These are phyloP conservation scores for Ceratocystis lukuohia DNA, from an alignment of 2,329 filamentous ascomycete species.

Conservation along the genomic window DNA sequence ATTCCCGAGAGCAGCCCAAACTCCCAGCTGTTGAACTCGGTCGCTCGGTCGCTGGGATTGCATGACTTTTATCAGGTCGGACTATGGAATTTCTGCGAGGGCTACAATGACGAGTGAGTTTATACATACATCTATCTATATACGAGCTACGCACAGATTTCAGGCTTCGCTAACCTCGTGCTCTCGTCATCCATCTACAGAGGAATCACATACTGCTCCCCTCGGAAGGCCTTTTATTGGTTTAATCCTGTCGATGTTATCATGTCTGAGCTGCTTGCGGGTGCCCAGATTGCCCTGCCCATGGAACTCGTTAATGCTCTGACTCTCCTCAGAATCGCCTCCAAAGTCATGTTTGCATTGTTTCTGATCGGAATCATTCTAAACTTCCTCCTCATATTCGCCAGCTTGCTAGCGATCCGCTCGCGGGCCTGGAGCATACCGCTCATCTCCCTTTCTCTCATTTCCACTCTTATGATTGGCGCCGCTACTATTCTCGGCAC, in stretches of 20 bases:
- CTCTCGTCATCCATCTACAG: slow-evolving; percentile 25
- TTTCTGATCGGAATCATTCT: slow-evolving; percentile 62
- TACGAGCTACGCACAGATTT: neutral
- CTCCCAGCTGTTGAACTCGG: slow-evolving; percentile 66
- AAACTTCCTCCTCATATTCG: slow-evolving; percentile 57
- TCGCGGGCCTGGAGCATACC: slow-evolving; percentile 51
- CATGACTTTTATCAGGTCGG: slow-evolving; percentile 93
- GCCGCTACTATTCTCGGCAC: slow-evolving; percentile 65
- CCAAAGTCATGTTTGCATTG: slow-evolving; percentile 78
- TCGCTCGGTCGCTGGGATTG: slow-evolving; percentile 71
- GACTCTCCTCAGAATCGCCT: slow-evolving; percentile 57
- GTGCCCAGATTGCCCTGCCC: slow-evolving; percentile 72
- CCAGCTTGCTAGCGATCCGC: slow-evolving; percentile 42
- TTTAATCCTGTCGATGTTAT: slow-evolving; percentile 83
- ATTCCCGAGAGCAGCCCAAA: slow-evolving; percentile 61
- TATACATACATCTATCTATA: neutral
- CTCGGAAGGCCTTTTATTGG: slow-evolving; percentile 61
- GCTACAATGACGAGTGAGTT: slow-evolving; percentile 51
- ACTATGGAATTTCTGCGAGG: slow-evolving; percentile 85
- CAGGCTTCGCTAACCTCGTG: neutral
- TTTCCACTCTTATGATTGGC: slow-evolving; percentile 53
- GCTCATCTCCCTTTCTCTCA: slow-evolving; percentile 52
- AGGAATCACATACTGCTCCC: slow-evolving; percentile 64
- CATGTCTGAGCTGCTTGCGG: slow-evolving; percentile 62
- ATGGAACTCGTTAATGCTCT: slow-evolving; percentile 60